Evolutionary conservation across 2,329 filamentous ascomycete species (phyloP).

Genomic region (Gnomoniopsis smithogilvyi): DNA sequence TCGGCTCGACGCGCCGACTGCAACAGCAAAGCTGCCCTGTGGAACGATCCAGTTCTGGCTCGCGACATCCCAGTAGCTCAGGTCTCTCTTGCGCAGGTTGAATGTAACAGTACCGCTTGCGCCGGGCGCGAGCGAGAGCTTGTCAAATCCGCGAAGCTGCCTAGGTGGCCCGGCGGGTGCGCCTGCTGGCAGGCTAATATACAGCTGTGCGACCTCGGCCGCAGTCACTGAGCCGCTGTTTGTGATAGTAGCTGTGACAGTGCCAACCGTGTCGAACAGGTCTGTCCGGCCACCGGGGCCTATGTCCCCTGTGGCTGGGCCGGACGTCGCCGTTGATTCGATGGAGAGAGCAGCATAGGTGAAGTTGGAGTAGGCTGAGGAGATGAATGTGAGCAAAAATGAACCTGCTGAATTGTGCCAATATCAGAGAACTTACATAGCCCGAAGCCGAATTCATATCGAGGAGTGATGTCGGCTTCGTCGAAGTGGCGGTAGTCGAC

Average conservation of each 20-base stretch:
- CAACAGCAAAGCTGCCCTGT: slow-evolving; percentile 37
- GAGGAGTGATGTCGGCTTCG: slow-evolving; percentile 50
- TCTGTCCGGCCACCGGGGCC: slow-evolving; percentile 42
- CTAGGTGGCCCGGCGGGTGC: slow-evolving; percentile 37
- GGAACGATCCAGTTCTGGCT: slow-evolving; percentile 60
- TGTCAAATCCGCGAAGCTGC: slow-evolving; percentile 62
- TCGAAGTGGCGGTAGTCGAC: slow-evolving; percentile 66
- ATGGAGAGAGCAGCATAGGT: slow-evolving; percentile 50
- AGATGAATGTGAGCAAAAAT: slow-evolving; percentile 19
- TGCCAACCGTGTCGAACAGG: slow-evolving; percentile 42
- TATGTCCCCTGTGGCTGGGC: slow-evolving; percentile 36
- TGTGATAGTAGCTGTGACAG: slow-evolving; percentile 56
- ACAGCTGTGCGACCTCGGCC: slow-evolving; percentile 65
- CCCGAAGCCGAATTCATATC: slow-evolving; percentile 64
- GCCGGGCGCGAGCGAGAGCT: slow-evolving; percentile 48
- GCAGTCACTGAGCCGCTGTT: slow-evolving; percentile 62
- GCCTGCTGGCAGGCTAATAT: slow-evolving; percentile 40
- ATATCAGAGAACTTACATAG: slow-evolving; percentile 39
- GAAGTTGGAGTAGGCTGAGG: slow-evolving; percentile 65
- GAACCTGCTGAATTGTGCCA: background rate
- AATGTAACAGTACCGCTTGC: slow-evolving; percentile 47
- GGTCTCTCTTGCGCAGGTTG: slow-evolving; percentile 53
- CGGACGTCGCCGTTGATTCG: slow-evolving; percentile 33
- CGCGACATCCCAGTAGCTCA: slow-evolving; percentile 62
- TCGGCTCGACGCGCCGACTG: slow-evolving; percentile 43